Conservation (phyloP, 257 asterid genomes). For the Cinchona pubescens region DNA sequence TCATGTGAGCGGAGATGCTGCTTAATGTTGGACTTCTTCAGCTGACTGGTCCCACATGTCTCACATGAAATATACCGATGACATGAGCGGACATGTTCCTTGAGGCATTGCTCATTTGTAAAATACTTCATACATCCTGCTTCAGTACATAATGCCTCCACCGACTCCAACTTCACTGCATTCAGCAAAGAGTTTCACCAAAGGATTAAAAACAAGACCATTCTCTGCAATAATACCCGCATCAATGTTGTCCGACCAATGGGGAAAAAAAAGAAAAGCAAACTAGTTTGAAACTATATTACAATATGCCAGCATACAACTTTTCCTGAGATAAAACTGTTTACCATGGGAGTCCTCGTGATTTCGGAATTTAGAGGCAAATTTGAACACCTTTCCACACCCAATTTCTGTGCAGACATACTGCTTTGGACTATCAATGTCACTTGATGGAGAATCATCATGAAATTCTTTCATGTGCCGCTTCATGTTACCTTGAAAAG, state of each 20-base stretch:
- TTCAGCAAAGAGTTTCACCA: neutral
- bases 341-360: slow-evolving; percentile 84
- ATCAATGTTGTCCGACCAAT: neutral
- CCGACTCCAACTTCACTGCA: slow-evolving; percentile 73
- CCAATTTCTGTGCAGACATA: slow-evolving; percentile 65
- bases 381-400: slow-evolving; percentile 74
- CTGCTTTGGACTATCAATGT: slow-evolving; percentile 36
- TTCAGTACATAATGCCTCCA: slow-evolving; percentile 76
- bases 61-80: slow-evolving; percentile 70
- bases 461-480: slow-evolving; percentile 73
- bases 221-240: neutral
- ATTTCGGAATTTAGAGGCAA: slow-evolving; percentile 58
- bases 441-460: slow-evolving; percentile 33
- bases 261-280: neutral
- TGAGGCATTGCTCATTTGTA: slow-evolving; percentile 65
- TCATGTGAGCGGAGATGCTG: slow-evolving; percentile 74
- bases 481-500: slow-evolving; percentile 58
- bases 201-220: neutral
- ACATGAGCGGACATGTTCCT: slow-evolving; percentile 59
- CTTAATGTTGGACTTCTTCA: slow-evolving; percentile 83
- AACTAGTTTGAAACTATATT: neutral
- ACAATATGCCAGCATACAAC: neutral
- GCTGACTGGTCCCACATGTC: slow-evolving; percentile 68
- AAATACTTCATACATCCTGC: slow-evolving; percentile 83
- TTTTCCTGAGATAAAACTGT: neutral